phyloP scores from a whole-genome alignment of 768 basidiomycete genomes.

The Podaxis sp. region DNA sequence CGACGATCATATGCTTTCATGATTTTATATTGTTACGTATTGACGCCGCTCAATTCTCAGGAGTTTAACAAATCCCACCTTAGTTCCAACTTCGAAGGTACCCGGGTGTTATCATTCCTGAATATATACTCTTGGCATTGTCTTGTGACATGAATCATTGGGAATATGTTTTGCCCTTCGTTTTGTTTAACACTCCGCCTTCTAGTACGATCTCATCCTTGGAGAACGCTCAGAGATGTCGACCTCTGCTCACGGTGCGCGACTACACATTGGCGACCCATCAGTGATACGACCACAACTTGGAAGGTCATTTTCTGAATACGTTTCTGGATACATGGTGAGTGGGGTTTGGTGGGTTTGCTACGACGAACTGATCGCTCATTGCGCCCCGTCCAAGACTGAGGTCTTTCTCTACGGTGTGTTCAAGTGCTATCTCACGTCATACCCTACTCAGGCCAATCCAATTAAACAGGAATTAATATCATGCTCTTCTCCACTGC shows the following conservation, averaged over 20 bases:
- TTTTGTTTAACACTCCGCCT: background rate
- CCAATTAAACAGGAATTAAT: constrained; percentile 30
- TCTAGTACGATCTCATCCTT: background rate
- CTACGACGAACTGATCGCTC: no score
- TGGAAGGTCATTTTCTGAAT: background rate
- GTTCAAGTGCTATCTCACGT: background rate
- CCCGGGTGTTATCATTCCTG: background rate
- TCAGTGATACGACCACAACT: background rate
- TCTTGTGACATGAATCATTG: background rate
- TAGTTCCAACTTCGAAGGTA: background rate
- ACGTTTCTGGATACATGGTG: constrained; percentile 4
- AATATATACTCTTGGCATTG: background rate
- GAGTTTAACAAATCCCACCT: background rate
- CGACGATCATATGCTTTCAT: background rate
- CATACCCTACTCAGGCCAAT: background rate
- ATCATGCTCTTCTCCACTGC: constrained; percentile 35
- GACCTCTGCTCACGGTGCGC: background rate
- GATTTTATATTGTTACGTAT: background rate
- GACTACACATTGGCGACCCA: background rate
- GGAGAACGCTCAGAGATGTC: background rate
- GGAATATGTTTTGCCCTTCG: background rate
- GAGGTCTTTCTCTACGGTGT: constrained; percentile 2
- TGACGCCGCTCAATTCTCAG: background rate
- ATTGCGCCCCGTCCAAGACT: background rate
- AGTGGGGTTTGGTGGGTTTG: background rate